Base-by-base conservation (phyloP, 768 basidiomycete species). In the Chalciporus sphaerocephalus region DNA sequence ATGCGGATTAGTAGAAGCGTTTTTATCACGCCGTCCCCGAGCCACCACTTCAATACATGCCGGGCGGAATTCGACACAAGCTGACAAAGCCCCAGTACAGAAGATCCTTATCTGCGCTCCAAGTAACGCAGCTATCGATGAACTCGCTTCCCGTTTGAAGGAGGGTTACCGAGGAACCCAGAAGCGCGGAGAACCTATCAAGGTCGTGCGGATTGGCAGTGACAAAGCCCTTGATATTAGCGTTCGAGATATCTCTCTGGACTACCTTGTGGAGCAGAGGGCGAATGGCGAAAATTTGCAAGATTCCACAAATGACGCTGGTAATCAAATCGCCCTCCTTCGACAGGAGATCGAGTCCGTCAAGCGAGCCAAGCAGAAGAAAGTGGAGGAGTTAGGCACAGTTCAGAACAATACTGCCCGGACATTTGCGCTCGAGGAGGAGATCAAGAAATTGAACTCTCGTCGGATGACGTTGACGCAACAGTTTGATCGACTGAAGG, bases 51-150 rank as follows among this genome's bases (percentile, higher is more conserved):
- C 74, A 17, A 74, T 83, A 40, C 67, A 78, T 10, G 72, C 72
- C 22, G 80, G 82, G 17, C 69, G 62, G 42, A 63, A 51, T 43
- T 54, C 63, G 15, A 68, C 62, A 27, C 67, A 68, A 12, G 61
- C 62, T 23, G 75, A 76, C 51, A 74, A 64, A 54, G 64, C 38
- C 55, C 68, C 76, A 1, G 69, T 75, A 12, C 81, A 86, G 48
- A 87, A 87, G 60, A 73, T 98, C 34, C 76, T 99, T 15, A 74
- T 99, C 28, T 99, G 96, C 59, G 96, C 96, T 0, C 96, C 96
- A 2, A 94, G 91, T 68, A 99, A 99, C 65, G 96, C 96, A 15
- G 96, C 96, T 20, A 94, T 99, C 32, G 94, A 99, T 59, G 96
- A 99, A 70, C 84, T 99, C 15, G 89, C 91, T 6, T 77, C 80